Evolutionary conservation across 192 early-diverging fungal genomes (phyloP).

Genomic region (Backusella circina): DNA sequence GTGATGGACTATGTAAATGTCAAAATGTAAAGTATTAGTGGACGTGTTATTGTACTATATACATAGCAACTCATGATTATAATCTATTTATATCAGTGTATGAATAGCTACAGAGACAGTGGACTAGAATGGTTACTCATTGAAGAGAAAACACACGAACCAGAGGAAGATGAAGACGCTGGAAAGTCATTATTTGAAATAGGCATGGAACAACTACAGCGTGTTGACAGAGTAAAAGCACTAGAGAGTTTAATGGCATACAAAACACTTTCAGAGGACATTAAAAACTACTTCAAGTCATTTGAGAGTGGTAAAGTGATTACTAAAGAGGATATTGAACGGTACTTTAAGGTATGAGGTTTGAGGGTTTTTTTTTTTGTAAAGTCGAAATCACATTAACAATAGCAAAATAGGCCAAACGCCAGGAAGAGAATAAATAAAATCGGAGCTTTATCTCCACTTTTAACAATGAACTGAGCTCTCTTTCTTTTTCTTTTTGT

Average conservation of each 20-base stretch:
- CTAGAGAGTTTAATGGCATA: slow-evolving; percentile 80
- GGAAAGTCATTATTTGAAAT: slow-evolving; percentile 69
- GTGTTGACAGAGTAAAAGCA: slow-evolving; percentile 70
- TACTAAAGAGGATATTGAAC: slow-evolving; percentile 67
- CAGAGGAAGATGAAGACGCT: slow-evolving; percentile 73
- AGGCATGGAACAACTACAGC: slow-evolving; percentile 68
- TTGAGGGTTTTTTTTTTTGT: too few relatives aligned
- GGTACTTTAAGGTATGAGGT: slow-evolving; percentile 55
- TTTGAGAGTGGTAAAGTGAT: slow-evolving; percentile 78
- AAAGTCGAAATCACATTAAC: neutral
- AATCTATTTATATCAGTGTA: slow-evolving; percentile 41
- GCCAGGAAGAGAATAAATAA: neutral
- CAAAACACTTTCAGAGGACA: slow-evolving; percentile 59
- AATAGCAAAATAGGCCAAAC: neutral
- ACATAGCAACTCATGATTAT: neutral
- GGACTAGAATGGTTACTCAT: slow-evolving; percentile 50
- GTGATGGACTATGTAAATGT: slow-evolving; percentile 70
- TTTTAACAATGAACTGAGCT: neutral
- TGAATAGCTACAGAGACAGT: slow-evolving; percentile 40
- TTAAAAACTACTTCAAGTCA: slow-evolving; percentile 63
- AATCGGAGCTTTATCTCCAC: neutral
- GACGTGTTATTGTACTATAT: neutral
- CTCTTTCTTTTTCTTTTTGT: neutral
- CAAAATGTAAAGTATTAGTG: slow-evolving; percentile 28
- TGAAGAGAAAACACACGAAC: slow-evolving; percentile 69